Evolutionary conservation across 1,284 basidiomycete species (phyloP).

Genomic region (Heterobasidion occidentale): DNA sequence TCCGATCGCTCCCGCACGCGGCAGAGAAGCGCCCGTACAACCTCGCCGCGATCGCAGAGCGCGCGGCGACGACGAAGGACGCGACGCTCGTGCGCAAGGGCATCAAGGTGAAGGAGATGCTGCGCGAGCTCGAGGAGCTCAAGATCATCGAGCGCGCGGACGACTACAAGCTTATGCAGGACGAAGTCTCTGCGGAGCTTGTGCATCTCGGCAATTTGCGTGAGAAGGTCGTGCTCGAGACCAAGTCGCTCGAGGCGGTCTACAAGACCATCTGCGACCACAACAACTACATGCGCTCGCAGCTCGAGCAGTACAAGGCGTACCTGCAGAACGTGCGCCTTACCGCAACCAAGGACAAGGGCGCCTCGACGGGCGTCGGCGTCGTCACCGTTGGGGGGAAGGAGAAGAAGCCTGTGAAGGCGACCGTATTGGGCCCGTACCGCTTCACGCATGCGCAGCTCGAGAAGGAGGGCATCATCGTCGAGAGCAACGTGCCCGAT

Average conservation of each 20-base stretch:
- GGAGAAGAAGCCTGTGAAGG: conserved; percentile 87
- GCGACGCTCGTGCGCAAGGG: conserved; percentile 91
- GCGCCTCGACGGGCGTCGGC: conserved; percentile 79
- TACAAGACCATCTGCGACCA: conserved; percentile 99
- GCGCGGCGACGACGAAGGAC: conserved; percentile 95
- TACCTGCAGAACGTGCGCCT: conserved; percentile 97
- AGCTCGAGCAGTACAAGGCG: conserved; percentile 99
- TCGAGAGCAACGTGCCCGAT: conserved; percentile 97
- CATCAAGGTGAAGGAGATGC: conserved; percentile 99
- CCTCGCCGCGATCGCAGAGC: conserved; percentile 84
- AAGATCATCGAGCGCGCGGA: conserved; percentile 81
- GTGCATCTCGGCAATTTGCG: conserved; percentile 93
- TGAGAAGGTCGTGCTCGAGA: conserved; percentile 93
- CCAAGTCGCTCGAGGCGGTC: conserved; percentile 87
- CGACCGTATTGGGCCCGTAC: conserved; percentile 89
- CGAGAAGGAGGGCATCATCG: conserved; percentile 99
- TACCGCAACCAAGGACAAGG: conserved; percentile 83
- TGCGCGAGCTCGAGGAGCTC: conserved; percentile 90
- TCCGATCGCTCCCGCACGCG: conserved; percentile 87
- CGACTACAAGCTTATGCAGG: conserved; percentile 91
- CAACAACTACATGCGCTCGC: conserved; percentile 93
- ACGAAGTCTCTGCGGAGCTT: conserved; percentile 93
- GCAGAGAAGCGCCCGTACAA: conserved; percentile 86
- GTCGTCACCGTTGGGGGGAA: conserved; percentile 95
- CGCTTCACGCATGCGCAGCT: conserved; percentile 96